Evolutionary conservation across 768 basidiomycete genomes (phyloP).

Genomic region (Kwoniella mangroviensis): DNA sequence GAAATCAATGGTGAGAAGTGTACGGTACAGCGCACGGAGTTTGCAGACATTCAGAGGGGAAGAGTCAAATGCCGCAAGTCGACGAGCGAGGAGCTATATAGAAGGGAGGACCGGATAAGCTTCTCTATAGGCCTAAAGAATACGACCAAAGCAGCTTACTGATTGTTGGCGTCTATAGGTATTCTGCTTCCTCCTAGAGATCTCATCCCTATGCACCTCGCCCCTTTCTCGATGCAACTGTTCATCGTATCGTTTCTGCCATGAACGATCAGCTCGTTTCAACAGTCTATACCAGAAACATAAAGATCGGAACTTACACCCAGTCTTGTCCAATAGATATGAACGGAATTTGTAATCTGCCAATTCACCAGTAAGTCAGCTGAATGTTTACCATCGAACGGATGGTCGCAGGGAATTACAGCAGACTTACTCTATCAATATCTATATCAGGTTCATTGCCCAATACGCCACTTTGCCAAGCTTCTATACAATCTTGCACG

Average conservation of each 20-base stretch:
- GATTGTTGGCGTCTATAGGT: constrained; percentile 53
- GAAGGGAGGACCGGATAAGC: not conserved
- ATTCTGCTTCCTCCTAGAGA: constrained; percentile 47
- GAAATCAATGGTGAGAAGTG: constrained; percentile 52
- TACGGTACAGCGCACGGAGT: constrained; percentile 48
- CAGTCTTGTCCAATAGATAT: constrained; percentile 46
- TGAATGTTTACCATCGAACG: not conserved
- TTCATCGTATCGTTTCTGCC: constrained; percentile 48
- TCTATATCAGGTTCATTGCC: constrained; percentile 31
- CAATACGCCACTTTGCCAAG: constrained; percentile 30
- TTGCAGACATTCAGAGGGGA: constrained; percentile 47
- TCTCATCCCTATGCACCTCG: constrained; percentile 46
- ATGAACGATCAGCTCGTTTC: not conserved
- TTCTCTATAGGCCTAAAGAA: not conserved
- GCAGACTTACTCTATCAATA: constrained; percentile 30
- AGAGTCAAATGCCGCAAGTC: constrained; percentile 45
- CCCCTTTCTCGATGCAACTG: constrained; percentile 46
- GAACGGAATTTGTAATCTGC: constrained; percentile 40
- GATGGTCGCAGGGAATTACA: not conserved
- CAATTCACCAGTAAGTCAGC: not conserved
- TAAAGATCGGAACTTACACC: constrained; percentile 28
- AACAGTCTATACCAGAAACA: not conserved
- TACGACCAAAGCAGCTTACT: constrained; percentile 24
- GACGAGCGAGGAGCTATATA: constrained; percentile 45
- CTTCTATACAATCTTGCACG: constrained; percentile 33